Conservation (phyloP, 1,284 basidiomycete species). For the Phlebopus sp. region DNA sequence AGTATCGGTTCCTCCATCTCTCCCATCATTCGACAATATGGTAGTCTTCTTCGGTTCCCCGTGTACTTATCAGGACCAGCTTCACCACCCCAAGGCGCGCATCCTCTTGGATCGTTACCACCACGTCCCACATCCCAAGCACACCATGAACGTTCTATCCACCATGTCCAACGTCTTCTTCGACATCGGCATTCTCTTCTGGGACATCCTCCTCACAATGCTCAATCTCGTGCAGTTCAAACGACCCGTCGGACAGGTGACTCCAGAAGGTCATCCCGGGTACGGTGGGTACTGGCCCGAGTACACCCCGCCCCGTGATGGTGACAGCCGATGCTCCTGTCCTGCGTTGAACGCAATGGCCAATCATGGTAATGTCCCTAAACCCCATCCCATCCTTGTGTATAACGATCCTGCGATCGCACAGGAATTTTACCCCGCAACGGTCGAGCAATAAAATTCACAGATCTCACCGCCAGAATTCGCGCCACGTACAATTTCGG, state of each 20-base stretch:
- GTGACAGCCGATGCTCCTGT: slow-evolving; percentile 66
- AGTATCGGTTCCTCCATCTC: no score
- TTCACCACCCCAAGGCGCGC: neutral
- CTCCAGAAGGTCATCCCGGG: slow-evolving; percentile 53
- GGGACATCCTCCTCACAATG: slow-evolving; percentile 54
- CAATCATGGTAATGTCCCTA: slow-evolving; percentile 55
- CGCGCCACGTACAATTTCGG: slow-evolving; percentile 65
- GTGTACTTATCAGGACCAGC: no score
- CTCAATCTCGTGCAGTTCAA: slow-evolving; percentile 53
- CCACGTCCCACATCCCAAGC: neutral
- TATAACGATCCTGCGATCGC: neutral
- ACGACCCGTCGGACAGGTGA: slow-evolving; percentile 48
- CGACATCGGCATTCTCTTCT: slow-evolving; percentile 37
- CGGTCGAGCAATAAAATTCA: slow-evolving; percentile 66
- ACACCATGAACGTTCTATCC: slow-evolving; percentile 18
- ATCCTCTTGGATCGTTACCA: neutral
- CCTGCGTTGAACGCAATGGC: slow-evolving; percentile 72
- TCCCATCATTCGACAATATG: no score
- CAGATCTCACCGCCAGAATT: slow-evolving; percentile 45
- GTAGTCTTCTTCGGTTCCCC: no score
- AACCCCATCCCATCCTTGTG: neutral
- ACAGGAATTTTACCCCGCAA: slow-evolving; percentile 65
- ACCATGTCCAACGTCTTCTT: slow-evolving; percentile 33
- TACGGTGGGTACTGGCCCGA: slow-evolving; percentile 66
- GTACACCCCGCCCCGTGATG: slow-evolving; percentile 52